Conservation (phyloP, 768 basidiomycete species). For the Hydnomerulius pinastri region DNA sequence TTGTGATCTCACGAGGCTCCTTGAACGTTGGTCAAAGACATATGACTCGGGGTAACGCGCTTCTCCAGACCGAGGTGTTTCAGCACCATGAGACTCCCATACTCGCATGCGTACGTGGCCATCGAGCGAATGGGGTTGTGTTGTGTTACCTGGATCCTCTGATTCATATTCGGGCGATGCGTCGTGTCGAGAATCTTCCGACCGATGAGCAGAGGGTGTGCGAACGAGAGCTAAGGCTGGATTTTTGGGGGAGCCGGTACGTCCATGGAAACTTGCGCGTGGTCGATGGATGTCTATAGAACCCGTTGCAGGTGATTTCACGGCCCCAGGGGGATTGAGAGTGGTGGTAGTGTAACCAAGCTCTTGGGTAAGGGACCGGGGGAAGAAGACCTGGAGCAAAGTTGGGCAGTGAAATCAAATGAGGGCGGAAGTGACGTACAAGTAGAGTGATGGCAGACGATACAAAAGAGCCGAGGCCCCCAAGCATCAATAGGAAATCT, state of each 20-base stretch:
- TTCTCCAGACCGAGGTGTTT: conserved; percentile 9
- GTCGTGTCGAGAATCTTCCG: conserved; percentile 28
- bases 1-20: conserved; percentile 30
- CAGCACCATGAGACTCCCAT: conserved; percentile 17
- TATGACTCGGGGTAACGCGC: conserved; percentile 19
- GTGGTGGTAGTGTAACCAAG: conserved; percentile 53
- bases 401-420: neutral
- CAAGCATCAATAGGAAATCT: conserved; percentile 74
- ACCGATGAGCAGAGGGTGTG: conserved; percentile 14
- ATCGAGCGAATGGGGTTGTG: conserved; percentile 19
- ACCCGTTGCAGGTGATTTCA: conserved; percentile 30
- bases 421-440: conserved; percentile 41
- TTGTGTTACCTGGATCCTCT: conserved; percentile 26
- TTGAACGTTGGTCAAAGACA: conserved; percentile 29
- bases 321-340: conserved; percentile 18
- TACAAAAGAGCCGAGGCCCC: conserved; percentile 73
- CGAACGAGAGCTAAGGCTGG: conserved; percentile 25
- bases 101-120: conserved; percentile 25
- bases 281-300: conserved; percentile 23
- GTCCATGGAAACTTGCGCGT: conserved; percentile 4
- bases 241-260: conserved; percentile 25
- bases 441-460: conserved; percentile 82
- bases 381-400: conserved; percentile 66
- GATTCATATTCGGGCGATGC: conserved; percentile 43
- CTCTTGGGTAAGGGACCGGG: conserved; percentile 68